Conservation (phyloP, 306 rosid genomes). For the Leucaena leucocephala region DNA sequence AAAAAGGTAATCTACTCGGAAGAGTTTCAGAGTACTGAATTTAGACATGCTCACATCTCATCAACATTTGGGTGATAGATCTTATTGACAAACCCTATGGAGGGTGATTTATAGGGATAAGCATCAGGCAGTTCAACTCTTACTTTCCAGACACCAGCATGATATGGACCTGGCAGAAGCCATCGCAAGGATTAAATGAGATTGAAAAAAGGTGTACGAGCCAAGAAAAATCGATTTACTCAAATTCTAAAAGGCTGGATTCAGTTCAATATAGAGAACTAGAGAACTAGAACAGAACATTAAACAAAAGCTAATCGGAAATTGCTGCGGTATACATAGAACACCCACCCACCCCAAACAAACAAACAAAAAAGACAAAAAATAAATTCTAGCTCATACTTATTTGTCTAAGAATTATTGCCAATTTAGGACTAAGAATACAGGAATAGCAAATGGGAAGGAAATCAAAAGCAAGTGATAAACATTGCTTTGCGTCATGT, state of each 20-base stretch:
- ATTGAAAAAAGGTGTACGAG: background rate
- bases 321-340: background rate
- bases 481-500: conserved; percentile 2
- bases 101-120: conserved; percentile 59
- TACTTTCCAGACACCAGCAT: conserved; percentile 54
- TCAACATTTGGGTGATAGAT: conserved; percentile 62
- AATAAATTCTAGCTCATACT: background rate
- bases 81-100: conserved; percentile 57
- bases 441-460: conserved; percentile 21
- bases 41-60: conserved; percentile 46
- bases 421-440: conserved; percentile 33
- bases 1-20: conserved; percentile 7
- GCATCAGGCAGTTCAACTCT: conserved; percentile 60
- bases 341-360: background rate
- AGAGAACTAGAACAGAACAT: conserved; percentile 28
- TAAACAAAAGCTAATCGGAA: conserved; percentile 34
- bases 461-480: conserved; percentile 29
- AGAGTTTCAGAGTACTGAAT: conserved; percentile 11
- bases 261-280: background rate
- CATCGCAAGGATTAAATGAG: conserved; percentile 34
- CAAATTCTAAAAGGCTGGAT: background rate
- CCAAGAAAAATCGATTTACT: background rate
- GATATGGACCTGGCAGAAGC: conserved; percentile 58
- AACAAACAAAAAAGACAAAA: background rate
- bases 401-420: background rate